These are phyloP conservation scores for Yamadazyma atmosphaerica DNA, from an alignment of 1,139 yeast genomes.

Conservation along the genomic window DNA sequence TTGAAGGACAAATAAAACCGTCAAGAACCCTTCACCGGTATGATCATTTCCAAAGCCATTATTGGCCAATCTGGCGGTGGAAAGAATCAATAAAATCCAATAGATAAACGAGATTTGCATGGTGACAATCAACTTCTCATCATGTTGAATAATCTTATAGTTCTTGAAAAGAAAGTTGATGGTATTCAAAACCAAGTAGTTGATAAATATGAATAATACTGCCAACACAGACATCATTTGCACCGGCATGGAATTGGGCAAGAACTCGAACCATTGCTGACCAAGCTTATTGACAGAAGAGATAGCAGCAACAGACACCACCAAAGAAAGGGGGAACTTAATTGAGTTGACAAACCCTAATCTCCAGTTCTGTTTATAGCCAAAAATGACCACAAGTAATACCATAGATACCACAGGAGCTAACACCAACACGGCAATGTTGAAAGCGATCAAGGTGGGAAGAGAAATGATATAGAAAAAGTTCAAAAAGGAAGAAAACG, in stretches of 20 bases:
- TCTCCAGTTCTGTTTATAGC: slow-evolving; percentile 52
- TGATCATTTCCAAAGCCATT: slow-evolving; percentile 44
- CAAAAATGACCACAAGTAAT: slow-evolving; percentile 47
- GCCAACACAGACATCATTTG: slow-evolving; percentile 38
- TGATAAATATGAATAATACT: slow-evolving; percentile 51
- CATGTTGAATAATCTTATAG: slow-evolving; percentile 58
- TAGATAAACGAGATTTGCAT: slow-evolving; percentile 54
- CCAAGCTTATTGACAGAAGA: slow-evolving; percentile 27
- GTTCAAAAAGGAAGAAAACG: slow-evolving; percentile 65
- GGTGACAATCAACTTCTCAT: slow-evolving; percentile 68
- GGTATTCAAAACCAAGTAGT: slow-evolving; percentile 56
- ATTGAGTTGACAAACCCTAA: slow-evolving; percentile 37
- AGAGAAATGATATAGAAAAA: slow-evolving; percentile 56
- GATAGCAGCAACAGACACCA: slow-evolving; percentile 40
- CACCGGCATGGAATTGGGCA: slow-evolving; percentile 56
- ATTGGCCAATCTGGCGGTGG: slow-evolving; percentile 47
- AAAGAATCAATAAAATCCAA: slow-evolving; percentile 55
- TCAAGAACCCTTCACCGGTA: slow-evolving; percentile 61
- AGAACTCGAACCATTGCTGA: slow-evolving; percentile 33
- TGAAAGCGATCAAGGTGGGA: slow-evolving; percentile 43
- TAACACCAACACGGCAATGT: slow-evolving; percentile 49
- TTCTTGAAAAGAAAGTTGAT: slow-evolving; percentile 40
- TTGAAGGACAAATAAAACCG: slow-evolving; percentile 52
- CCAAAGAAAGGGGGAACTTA: slow-evolving; percentile 59
- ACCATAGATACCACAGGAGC: slow-evolving; percentile 56